Conservation (phyloP, 192 early-diverging fungal genomes). For the Coemansia sp. region DNA sequence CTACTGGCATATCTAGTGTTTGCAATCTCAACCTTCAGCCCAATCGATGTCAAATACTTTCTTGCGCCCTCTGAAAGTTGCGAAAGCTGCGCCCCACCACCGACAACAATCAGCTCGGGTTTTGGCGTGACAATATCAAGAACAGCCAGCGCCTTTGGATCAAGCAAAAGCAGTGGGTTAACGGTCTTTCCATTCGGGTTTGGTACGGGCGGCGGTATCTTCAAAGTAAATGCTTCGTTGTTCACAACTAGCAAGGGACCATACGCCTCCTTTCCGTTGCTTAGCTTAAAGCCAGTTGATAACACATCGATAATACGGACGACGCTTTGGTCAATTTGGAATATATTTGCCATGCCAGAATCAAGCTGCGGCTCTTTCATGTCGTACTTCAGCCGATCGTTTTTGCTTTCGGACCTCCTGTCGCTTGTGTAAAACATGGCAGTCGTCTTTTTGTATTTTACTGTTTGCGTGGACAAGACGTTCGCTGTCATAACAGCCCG, state of each 20-base stretch:
- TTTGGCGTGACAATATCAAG: conserved; percentile 39
- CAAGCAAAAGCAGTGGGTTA: conserved; percentile 33
- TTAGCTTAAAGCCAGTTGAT: conserved; percentile 45
- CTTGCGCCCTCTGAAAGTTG: conserved; percentile 19
- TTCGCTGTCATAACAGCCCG: not conserved
- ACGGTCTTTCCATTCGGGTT: conserved; percentile 15
- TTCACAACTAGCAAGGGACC: conserved; percentile 51
- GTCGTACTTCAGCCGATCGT: conserved; percentile 41
- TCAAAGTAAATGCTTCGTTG: conserved; percentile 46
- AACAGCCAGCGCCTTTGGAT: conserved; percentile 23
- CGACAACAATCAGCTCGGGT: conserved; percentile 52
- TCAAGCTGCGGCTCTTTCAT: conserved; percentile 52
- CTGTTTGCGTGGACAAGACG: not conserved
- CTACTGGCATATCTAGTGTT: conserved; percentile 38
- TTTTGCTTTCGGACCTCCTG: not conserved
- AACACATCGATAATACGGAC: conserved; percentile 29
- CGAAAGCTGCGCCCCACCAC: conserved; percentile 34
- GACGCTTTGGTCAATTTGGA: conserved; percentile 31
- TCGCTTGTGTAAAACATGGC: not conserved
- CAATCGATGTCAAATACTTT: conserved; percentile 45
- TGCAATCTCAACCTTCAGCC: conserved; percentile 43
- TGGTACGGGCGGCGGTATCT: conserved; percentile 38
- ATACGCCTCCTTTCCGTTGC: conserved; percentile 25
- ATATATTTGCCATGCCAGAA: conserved; percentile 50
- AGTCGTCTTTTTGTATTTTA: not conserved